These are phyloP conservation scores for Fomitopsis betulina DNA, from an alignment of 1,284 basidiomycete genomes.

Conservation along the genomic window DNA sequence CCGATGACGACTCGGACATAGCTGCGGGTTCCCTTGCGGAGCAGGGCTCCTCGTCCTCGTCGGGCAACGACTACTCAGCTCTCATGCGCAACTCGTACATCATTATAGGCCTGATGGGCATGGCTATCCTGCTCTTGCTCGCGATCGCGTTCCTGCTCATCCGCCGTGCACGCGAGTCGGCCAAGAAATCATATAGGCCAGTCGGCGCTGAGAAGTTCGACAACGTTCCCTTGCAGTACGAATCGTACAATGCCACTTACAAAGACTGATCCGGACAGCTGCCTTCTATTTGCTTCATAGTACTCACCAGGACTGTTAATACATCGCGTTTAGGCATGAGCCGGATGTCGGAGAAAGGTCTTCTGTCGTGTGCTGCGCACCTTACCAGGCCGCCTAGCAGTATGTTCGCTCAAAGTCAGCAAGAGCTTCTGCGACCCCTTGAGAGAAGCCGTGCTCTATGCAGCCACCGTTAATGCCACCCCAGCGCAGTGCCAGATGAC, in stretches of 20 bases:
- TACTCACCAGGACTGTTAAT: not conserved
- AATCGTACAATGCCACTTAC: not conserved
- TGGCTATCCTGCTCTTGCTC: not conserved
- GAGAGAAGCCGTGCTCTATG: constrained; percentile 37
- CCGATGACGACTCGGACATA: not conserved
- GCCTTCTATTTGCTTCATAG: not conserved
- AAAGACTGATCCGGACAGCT: not conserved
- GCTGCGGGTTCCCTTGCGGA: not conserved
- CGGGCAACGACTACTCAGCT: not conserved
- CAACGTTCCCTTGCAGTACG: not conserved
- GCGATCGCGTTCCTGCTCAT: not conserved
- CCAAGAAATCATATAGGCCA: not conserved
- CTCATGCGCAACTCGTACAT: not conserved
- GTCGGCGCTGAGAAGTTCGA: not conserved
- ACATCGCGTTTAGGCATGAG: not conserved
- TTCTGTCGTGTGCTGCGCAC: too few species aligned
- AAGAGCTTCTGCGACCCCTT: constrained; percentile 31
- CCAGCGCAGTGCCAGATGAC: not conserved
- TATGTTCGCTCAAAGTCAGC: constrained; percentile 10
- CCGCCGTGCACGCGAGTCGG: not conserved
- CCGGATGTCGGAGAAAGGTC: not conserved
- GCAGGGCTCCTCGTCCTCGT: not conserved
- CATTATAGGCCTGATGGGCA: not conserved
- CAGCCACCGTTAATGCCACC: not conserved
- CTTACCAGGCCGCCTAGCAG: not conserved